A percentile compares a stretch with the other conserved stretches of the same genome.
Evolutionary conservation across 345 rosid species (phyloP).

Genomic region (Angophora floribunda): DNA sequence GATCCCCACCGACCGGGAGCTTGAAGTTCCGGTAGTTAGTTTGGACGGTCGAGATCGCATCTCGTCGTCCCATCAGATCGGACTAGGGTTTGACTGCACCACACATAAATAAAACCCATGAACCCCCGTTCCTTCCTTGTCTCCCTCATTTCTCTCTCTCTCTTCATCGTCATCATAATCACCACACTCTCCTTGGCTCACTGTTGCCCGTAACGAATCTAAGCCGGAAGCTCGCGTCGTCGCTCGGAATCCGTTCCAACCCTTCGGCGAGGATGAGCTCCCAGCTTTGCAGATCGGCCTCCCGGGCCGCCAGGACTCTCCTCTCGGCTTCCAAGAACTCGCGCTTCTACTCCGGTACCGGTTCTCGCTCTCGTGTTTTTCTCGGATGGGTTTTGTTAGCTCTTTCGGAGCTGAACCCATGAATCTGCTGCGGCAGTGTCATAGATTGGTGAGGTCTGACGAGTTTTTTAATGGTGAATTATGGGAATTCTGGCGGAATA

Average conservation of each 20-base stretch:
- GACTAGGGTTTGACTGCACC: conserved; percentile 1
- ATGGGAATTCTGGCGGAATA: not conserved
- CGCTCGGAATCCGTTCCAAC: not conserved
- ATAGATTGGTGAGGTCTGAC: not conserved
- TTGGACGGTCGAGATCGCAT: not conserved
- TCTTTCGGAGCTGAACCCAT: not conserved
- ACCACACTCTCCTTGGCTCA: not conserved
- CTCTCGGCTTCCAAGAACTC: conserved; percentile 63
- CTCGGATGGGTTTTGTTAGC: not conserved
- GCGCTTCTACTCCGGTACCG: conserved; percentile 28
- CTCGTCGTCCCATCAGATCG: not conserved
- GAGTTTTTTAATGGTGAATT: not conserved
- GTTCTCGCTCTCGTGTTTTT: not conserved
- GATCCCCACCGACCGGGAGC: not conserved
- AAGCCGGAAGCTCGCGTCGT: not conserved
- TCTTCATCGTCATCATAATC: not conserved
- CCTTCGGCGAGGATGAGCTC: conserved; percentile 44
- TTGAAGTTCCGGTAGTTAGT: not conserved
- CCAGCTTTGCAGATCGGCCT: conserved; percentile 68
- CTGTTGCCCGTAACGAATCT: not conserved
- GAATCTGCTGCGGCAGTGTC: not conserved
- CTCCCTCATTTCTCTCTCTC: not conserved
- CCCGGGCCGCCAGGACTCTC: conserved; percentile 70
- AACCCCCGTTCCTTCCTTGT: not conserved
- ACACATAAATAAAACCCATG: not conserved